Evolutionary conservation across 2,329 filamentous ascomycete species (phyloP).

Genomic region (Colletotrichum tabaci): DNA sequence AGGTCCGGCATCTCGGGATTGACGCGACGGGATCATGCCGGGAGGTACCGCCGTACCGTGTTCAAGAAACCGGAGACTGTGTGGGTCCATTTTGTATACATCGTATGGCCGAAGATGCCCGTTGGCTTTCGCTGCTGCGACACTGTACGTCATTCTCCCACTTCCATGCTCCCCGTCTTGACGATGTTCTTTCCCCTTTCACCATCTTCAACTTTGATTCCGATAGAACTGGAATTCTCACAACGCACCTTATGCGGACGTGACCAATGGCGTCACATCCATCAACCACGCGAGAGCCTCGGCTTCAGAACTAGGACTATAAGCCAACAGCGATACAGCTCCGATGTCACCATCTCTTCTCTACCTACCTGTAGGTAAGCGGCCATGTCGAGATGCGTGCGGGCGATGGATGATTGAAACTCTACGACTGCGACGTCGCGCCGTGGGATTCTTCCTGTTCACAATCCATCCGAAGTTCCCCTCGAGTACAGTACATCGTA

Average conservation of each 20-base stretch:
- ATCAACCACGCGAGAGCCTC: neutral
- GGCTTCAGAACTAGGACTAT: neutral
- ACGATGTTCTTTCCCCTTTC: neutral
- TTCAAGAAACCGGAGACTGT: too few species aligned
- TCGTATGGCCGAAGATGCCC: too few species aligned
- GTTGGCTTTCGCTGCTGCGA: neutral
- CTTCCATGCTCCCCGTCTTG: neutral
- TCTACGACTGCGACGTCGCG: conserved; percentile 34
- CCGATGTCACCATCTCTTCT: conserved; percentile 1
- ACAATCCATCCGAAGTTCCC: conserved; percentile 9
- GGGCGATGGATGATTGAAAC: neutral
- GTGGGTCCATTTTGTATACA: too few species aligned
- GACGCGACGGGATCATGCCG: conserved; percentile 1
- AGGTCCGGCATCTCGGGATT: neutral
- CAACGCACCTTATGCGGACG: neutral
- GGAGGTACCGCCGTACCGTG: neutral
- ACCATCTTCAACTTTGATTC: neutral
- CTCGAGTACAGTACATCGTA: neutral
- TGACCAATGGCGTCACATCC: conserved; percentile 10
- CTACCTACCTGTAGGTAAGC: neutral
- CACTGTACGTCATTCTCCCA: neutral
- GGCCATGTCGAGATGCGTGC: neutral
- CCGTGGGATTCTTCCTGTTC: conserved; percentile 22
- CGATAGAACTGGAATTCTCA: neutral
- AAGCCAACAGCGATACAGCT: conserved; percentile 1